Conservation (phyloP, 306 rosid genomes). For the Canavalia gladiata region DNA sequence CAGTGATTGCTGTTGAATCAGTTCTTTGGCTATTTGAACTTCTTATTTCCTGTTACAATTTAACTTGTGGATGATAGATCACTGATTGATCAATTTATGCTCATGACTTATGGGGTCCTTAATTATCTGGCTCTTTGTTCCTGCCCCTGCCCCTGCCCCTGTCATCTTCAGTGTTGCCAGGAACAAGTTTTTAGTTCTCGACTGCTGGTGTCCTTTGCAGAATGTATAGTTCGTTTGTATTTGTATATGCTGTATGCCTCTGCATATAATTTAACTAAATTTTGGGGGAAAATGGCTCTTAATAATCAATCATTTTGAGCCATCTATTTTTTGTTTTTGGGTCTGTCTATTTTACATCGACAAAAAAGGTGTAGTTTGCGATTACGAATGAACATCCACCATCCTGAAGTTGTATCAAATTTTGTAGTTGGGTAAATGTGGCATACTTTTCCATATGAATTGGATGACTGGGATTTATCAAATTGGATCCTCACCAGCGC, state of each 20-base stretch:
- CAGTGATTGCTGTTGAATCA: constrained; percentile 6
- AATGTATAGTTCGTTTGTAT: neutral
- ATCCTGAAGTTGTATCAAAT: neutral
- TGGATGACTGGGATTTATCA: too few relatives aligned
- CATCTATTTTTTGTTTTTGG: neutral
- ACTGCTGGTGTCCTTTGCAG: neutral
- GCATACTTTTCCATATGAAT: too few relatives aligned
- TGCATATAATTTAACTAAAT: neutral
- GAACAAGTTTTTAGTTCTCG: neutral
- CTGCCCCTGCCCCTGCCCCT: neutral
- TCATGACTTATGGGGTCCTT: constrained; percentile 9
- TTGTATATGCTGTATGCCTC: neutral
- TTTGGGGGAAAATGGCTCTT: neutral
- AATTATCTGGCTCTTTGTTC: constrained; percentile 14
- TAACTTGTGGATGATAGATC: neutral
- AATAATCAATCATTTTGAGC: neutral
- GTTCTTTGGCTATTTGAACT: constrained; percentile 5
- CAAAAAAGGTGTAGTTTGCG: neutral
- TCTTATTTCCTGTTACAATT: neutral
- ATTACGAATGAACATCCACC: too few relatives aligned
- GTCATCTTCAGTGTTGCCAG: neutral
- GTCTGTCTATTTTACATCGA: neutral
- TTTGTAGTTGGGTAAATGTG: too few relatives aligned
- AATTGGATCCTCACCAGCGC: too few relatives aligned
- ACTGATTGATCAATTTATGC: constrained; percentile 23